These are phyloP conservation scores for Clonostachys chloroleuca DNA, from an alignment of 2,329 filamentous ascomycete genomes.

Conservation along the genomic window DNA sequence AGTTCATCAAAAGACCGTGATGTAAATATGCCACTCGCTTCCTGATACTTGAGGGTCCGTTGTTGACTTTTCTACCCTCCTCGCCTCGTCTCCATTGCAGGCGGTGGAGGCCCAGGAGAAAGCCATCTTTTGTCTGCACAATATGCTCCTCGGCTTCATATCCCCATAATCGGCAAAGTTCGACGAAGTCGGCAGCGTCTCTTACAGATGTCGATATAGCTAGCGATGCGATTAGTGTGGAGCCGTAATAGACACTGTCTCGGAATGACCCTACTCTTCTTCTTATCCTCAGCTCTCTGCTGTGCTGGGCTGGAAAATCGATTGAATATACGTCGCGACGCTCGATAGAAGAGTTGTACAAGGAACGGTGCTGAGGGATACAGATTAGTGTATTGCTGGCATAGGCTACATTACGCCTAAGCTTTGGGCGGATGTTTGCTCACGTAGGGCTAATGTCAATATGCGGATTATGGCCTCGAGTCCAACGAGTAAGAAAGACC, in stretches of 20 bases:
- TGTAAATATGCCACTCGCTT: slow-evolving; percentile 93
- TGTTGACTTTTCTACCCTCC: slow-evolving; percentile 74
- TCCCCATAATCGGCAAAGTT: slow-evolving; percentile 86
- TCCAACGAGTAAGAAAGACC: slow-evolving; percentile 77
- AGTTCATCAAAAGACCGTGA: slow-evolving; percentile 97
- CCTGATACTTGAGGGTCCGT: slow-evolving; percentile 58
- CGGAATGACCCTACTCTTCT: slow-evolving; percentile 42
- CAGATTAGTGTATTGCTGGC: slow-evolving; percentile 2
- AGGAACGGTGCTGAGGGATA: slow-evolving; percentile 63
- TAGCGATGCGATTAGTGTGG: slow-evolving; percentile 20
- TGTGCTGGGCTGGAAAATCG: slow-evolving; percentile 66
- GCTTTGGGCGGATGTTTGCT: slow-evolving; percentile 20
- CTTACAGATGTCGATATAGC: slow-evolving; percentile 73
- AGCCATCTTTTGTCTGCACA: slow-evolving; percentile 90
- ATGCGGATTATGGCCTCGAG: slow-evolving; percentile 81
- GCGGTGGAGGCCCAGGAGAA: slow-evolving; percentile 84
- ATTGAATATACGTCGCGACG: slow-evolving; percentile 81
- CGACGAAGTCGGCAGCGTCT: slow-evolving; percentile 85
- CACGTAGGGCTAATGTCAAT: slow-evolving; percentile 83
- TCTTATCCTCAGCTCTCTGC: slow-evolving; percentile 62
- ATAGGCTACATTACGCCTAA: not conserved
- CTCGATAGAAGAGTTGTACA: slow-evolving; percentile 76
- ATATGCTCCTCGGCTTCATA: slow-evolving; percentile 96
- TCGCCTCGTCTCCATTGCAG: slow-evolving; percentile 80
- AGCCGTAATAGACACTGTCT: not conserved